Percentiles rank a stretch among this genome's conserved stretches.
phyloP scores from a whole-genome alignment of 1,284 basidiomycete genomes.

The Boletellus sp. region DNA sequence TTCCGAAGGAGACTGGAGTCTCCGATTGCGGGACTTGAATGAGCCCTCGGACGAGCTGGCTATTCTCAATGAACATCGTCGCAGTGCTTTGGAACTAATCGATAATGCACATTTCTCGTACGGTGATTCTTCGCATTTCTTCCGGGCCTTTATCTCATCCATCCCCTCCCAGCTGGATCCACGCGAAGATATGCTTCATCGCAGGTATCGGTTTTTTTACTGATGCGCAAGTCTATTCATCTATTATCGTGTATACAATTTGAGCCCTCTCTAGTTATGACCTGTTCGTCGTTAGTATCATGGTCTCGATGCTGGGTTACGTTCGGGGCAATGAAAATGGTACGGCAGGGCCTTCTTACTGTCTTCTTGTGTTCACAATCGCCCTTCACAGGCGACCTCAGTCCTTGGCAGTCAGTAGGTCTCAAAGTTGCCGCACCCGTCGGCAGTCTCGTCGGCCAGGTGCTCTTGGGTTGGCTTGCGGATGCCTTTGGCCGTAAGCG shows the following conservation, averaged over 20 bases:
- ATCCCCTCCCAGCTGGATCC: conserved; percentile 17
- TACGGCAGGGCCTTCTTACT: background rate
- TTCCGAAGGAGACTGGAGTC: conserved; percentile 1
- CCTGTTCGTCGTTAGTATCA: conserved; percentile 23
- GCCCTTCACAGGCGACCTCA: conserved; percentile 20
- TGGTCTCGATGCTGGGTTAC: conserved; percentile 25
- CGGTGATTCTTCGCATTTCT: background rate
- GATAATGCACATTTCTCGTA: conserved; percentile 25
- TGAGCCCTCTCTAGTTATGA: conserved; percentile 22
- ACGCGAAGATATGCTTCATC: conserved; percentile 23
- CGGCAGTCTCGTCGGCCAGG: conserved; percentile 59
- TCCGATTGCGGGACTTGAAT: background rate
- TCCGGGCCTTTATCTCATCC: background rate
- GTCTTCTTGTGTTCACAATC: background rate
- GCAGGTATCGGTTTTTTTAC: conserved; percentile 25
- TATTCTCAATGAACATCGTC: conserved; percentile 23
- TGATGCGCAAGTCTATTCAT: conserved; percentile 17
- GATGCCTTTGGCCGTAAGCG: conserved; percentile 53
- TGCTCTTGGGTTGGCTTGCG: conserved; percentile 53
- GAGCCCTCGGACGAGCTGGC: conserved; percentile 2
- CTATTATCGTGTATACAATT: background rate
- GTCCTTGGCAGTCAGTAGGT: conserved; percentile 24
- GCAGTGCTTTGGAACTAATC: conserved; percentile 12
- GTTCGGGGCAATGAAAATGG: conserved; percentile 26
- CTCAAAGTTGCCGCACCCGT: conserved; percentile 43